A percentile compares a stretch with the other conserved stretches of the same genome.
Evolutionary conservation across 495 filamentous ascomycete genomes (phyloP).

Genomic region (Tuber magnatum): DNA sequence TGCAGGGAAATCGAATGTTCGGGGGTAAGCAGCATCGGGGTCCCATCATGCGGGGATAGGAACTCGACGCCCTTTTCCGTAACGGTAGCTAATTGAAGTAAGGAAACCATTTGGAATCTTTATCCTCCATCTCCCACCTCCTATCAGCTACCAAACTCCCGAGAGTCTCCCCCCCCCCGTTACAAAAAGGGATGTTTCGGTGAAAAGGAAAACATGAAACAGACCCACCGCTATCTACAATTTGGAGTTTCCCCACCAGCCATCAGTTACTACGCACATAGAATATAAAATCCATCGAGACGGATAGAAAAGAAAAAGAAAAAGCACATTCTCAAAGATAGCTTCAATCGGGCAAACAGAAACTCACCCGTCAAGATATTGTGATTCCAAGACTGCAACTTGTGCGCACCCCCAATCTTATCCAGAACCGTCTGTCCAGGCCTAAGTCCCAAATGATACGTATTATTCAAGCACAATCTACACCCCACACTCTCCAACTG

Average conservation of each 20-base stretch:
- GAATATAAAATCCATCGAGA: neutral
- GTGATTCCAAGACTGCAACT: constrained; percentile 85
- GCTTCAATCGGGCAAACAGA: neutral
- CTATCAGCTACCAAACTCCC: neutral
- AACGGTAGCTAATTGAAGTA: constrained; percentile 85
- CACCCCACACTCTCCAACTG: constrained; percentile 85
- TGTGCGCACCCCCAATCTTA: constrained; percentile 82
- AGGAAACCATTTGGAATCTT: constrained; percentile 97
- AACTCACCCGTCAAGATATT: constrained; percentile 68
- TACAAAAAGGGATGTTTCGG: neutral
- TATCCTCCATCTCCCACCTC: neutral
- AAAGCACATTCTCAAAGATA: neutral
- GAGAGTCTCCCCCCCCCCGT: neutral
- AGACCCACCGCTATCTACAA: constrained; percentile 82
- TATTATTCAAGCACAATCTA: constrained; percentile 90
- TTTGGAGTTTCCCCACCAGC: constrained; percentile 17
- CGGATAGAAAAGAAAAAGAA: neutral
- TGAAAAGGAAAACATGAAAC: constrained; percentile 40
- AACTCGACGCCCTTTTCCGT: constrained; percentile 96
- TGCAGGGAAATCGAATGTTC: constrained; percentile 96
- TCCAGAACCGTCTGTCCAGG: constrained; percentile 85
- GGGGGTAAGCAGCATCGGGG: constrained; percentile 94
- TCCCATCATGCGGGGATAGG: constrained; percentile 85
- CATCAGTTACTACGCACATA: constrained; percentile 21
- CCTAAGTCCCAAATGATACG: constrained; percentile 91